Conservation (phyloP, 192 early-diverging fungal genomes). For the Kappamyces sp. region DNA sequence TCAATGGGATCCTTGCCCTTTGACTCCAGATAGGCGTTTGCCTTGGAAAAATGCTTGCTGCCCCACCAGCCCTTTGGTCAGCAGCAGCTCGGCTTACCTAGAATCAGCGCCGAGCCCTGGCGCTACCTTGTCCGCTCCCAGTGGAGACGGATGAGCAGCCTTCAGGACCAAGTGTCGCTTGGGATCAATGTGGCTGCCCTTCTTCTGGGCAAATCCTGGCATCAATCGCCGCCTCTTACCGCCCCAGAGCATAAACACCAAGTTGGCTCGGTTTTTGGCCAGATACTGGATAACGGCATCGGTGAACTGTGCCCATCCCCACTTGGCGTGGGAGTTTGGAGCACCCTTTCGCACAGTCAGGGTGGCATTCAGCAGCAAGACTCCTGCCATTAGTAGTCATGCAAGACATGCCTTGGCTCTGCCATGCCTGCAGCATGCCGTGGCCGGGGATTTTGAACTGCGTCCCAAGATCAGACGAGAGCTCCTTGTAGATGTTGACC, state of each 20-base stretch:
- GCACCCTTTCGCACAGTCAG: slow-evolving; percentile 77
- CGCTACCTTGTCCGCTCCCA: slow-evolving; percentile 78
- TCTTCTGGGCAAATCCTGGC: neutral
- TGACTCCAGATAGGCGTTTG: slow-evolving; percentile 74
- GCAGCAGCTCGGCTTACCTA: no score
- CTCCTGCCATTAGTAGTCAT: slow-evolving; percentile 41
- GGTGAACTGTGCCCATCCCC: slow-evolving; percentile 86
- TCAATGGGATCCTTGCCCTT: no score
- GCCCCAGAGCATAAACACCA: slow-evolving; percentile 97
- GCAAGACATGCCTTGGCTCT: slow-evolving; percentile 20
- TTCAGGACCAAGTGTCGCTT: slow-evolving; percentile 78
- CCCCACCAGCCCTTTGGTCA: slow-evolving; percentile 84
- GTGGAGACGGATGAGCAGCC: slow-evolving; percentile 84
- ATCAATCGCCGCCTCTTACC: slow-evolving; percentile 55
- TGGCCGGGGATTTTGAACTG: slow-evolving; percentile 65
- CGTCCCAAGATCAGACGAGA: slow-evolving; percentile 63
- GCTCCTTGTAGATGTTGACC: slow-evolving; percentile 82
- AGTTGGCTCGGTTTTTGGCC: slow-evolving; percentile 46
- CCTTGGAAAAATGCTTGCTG: slow-evolving; percentile 74
- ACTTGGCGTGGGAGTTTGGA: slow-evolving; percentile 71
- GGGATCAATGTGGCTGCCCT: slow-evolving; percentile 8
- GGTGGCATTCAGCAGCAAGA: slow-evolving; percentile 82
- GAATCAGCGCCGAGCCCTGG: no score
- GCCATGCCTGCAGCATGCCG: slow-evolving; percentile 45
- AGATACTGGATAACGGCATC: slow-evolving; percentile 74